phyloP scores from a whole-genome alignment of 2,329 filamentous ascomycete genomes.

The Ceratocystis destructans region DNA sequence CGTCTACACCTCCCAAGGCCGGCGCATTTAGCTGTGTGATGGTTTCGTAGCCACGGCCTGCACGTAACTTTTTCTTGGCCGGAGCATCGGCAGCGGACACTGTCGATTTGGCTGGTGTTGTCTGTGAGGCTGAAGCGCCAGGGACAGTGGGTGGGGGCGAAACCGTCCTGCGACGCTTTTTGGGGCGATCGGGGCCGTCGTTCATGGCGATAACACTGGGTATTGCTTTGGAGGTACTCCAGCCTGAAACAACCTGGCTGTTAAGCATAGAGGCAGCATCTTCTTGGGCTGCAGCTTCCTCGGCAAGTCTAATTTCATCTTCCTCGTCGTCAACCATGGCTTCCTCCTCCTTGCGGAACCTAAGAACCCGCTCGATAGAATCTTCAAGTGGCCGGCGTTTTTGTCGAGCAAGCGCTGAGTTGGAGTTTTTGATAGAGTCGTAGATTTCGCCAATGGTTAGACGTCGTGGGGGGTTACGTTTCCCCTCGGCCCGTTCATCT shows the following conservation, averaged over 20 bases:
- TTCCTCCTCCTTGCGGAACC: conserved; percentile 53
- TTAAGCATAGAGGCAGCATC: conserved; percentile 30
- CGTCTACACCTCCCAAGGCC: conserved; percentile 25
- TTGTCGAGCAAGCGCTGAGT: conserved; percentile 70
- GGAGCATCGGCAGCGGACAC: conserved; percentile 16
- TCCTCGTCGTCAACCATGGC: conserved; percentile 37
- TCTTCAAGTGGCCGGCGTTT: conserved; percentile 74
- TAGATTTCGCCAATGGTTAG: conserved; percentile 54
- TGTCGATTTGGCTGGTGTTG: conserved; percentile 10
- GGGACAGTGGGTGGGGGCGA: conserved; percentile 19
- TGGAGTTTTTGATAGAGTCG: conserved; percentile 68
- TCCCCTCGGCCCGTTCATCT: conserved; percentile 42
- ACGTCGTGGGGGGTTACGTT: conserved; percentile 19
- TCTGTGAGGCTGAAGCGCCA: background rate
- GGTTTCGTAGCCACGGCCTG: conserved; percentile 25
- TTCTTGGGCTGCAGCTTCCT: conserved; percentile 18
- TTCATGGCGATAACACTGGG: conserved; percentile 22
- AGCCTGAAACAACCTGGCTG: conserved; percentile 31
- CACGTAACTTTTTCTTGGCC: conserved; percentile 25
- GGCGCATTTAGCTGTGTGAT: conserved; percentile 22
- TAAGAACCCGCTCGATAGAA: conserved; percentile 68
- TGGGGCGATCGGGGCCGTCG: conserved; percentile 25
- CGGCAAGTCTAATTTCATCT: conserved; percentile 23
- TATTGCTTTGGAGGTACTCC: conserved; percentile 24
- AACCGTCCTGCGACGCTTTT: conserved; percentile 23